These are phyloP conservation scores for Pyricularia sp. DNA, from an alignment of 2,329 filamentous ascomycete species.

Conservation along the genomic window DNA sequence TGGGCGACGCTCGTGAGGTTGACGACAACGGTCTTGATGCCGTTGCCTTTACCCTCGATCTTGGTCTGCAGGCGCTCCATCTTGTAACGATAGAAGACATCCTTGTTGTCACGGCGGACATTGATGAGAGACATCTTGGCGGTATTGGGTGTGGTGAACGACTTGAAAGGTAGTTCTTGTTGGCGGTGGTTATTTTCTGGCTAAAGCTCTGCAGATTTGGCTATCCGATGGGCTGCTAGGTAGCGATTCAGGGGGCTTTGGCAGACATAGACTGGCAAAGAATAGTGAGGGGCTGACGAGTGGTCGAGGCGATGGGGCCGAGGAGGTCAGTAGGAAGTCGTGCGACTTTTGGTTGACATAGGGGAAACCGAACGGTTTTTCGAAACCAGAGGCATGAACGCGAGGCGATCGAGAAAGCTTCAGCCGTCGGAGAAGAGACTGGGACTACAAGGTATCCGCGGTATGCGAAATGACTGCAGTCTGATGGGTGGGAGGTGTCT, in stretches of 20 bases:
- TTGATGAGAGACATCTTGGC: slow-evolving; percentile 94
- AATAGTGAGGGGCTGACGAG: slow-evolving; percentile 18
- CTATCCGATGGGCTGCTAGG: neutral
- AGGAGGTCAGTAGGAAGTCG: slow-evolving; percentile 42
- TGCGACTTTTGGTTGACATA: slow-evolving; percentile 45
- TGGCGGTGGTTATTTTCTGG: slow-evolving; percentile 4
- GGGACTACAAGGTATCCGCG: slow-evolving; percentile 86
- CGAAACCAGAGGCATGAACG: slow-evolving; percentile 51
- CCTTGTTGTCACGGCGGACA: slow-evolving; percentile 94
- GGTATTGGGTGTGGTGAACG: slow-evolving; percentile 23
- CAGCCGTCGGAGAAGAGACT: slow-evolving; percentile 91
- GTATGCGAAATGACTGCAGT: slow-evolving; percentile 96
- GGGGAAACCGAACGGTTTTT: slow-evolving; percentile 41
- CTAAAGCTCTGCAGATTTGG: neutral
- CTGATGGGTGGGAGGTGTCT: slow-evolving; percentile 88
- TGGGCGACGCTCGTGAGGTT: slow-evolving; percentile 91
- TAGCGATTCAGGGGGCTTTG: slow-evolving; percentile 1
- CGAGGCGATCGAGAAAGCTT: slow-evolving; percentile 28
- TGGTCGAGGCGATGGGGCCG: slow-evolving; percentile 29
- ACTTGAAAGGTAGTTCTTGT: neutral
- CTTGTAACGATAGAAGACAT: slow-evolving; percentile 99
- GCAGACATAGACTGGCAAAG: slow-evolving; percentile 6
- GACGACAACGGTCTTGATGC: slow-evolving; percentile 97
- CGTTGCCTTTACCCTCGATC: slow-evolving; percentile 99
- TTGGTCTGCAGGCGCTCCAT: slow-evolving; percentile 99